Conservation (phyloP, 768 basidiomycete genomes). For the Trametes sanguinea region DNA sequence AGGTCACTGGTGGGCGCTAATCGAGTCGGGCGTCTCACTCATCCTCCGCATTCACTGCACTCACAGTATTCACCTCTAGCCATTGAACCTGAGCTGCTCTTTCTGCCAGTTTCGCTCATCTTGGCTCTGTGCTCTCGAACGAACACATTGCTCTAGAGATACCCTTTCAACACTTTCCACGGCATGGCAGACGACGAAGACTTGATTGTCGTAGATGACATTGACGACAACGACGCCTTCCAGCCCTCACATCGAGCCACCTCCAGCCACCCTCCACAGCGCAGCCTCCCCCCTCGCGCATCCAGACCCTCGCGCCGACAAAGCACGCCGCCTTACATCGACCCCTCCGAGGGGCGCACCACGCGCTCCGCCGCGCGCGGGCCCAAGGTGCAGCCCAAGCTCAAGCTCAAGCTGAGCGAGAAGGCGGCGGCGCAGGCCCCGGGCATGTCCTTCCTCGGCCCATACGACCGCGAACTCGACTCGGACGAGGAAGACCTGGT, state of each 20-base stretch:
- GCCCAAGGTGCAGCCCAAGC: slow-evolving; percentile 55
- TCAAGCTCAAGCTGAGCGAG: slow-evolving; percentile 87
- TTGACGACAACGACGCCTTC: slow-evolving; percentile 26
- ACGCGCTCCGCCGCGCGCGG: slow-evolving; percentile 29
- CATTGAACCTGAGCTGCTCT: too few relatives aligned
- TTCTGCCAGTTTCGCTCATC: too few relatives aligned
- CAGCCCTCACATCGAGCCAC: slow-evolving; percentile 22
- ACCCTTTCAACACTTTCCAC: background rate
- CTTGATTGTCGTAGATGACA: slow-evolving; percentile 32
- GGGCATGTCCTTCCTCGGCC: slow-evolving; percentile 86
- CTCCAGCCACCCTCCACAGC: slow-evolving; percentile 17
- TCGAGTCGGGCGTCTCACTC: background rate
- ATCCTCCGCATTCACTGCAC: background rate
- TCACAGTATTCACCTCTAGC: background rate
- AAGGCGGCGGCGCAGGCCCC: slow-evolving; percentile 79
- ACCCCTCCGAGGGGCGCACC: slow-evolving; percentile 27
- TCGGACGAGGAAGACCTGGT: slow-evolving; percentile 93
- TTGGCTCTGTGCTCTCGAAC: too few relatives aligned
- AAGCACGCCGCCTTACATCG: slow-evolving; percentile 26
- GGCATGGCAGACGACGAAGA: slow-evolving; percentile 27
- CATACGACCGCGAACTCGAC: slow-evolving; percentile 92
- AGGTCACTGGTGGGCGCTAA: too few relatives aligned
- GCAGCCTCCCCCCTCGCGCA: slow-evolving; percentile 23
- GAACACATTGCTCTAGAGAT: too few relatives aligned
- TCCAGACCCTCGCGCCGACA: slow-evolving; percentile 21